Conservation (phyloP, 164 flowering plant species). For the Berberis thunbergii region DNA sequence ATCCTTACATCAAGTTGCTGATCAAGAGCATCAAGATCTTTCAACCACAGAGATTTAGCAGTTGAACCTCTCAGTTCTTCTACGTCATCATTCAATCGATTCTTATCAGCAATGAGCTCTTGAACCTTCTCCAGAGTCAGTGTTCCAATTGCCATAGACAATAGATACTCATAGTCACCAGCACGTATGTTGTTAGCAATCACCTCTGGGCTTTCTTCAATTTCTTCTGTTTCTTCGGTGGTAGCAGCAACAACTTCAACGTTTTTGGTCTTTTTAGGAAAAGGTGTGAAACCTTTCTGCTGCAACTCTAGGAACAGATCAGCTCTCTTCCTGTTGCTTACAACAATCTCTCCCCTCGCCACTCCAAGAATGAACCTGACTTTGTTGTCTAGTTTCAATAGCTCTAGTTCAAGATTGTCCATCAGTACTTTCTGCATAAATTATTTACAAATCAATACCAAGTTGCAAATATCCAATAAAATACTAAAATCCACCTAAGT, state of each 20-base stretch:
- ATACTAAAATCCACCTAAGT: not conserved
- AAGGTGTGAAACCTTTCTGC: constrained; percentile 72
- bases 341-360: constrained; percentile 69
- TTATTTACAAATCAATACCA: not conserved
- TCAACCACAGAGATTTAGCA: constrained; percentile 55
- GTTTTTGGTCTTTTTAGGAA: constrained; percentile 54
- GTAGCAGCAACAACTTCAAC: constrained; percentile 41
- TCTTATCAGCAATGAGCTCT: constrained; percentile 50
- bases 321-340: constrained; percentile 73
- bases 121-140: constrained; percentile 80
- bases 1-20: constrained; percentile 48
- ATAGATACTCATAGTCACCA: constrained; percentile 72
- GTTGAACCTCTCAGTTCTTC: constrained; percentile 49
- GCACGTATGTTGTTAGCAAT: constrained; percentile 20
- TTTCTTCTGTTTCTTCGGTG: constrained; percentile 40
- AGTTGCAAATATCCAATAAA: not conserved
- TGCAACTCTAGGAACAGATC: constrained; percentile 67
- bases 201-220: constrained; percentile 39
- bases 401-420: constrained; percentile 51
- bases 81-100: constrained; percentile 44
- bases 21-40: constrained; percentile 69
- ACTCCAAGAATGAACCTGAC: constrained; percentile 79
- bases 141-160: constrained; percentile 71
- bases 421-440: constrained; percentile 53
- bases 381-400: constrained; percentile 69